Percentiles rank a stretch among this genome's conserved stretches.
These are phyloP conservation scores for Aspergillus pseudoterreus DNA, from an alignment of 2,329 filamentous ascomycete genomes.

Conservation along the genomic window DNA sequence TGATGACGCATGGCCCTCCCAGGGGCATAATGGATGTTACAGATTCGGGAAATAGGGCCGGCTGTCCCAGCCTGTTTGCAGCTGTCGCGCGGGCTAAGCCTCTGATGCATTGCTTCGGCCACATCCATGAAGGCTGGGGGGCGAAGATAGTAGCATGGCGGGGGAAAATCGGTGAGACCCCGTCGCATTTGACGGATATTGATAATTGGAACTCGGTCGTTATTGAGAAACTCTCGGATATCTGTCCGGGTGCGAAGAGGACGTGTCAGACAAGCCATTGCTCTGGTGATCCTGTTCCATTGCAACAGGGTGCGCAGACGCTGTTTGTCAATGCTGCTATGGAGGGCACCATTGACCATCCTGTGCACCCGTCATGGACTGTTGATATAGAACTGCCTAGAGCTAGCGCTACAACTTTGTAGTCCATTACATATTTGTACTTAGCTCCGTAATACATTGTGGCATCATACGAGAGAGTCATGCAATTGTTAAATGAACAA, in stretches of 20 bases:
- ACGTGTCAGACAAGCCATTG: conserved; percentile 41
- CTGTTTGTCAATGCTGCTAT: conserved; percentile 61
- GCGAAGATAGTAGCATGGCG: conserved; percentile 53
- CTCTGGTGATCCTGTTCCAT: conserved; percentile 23
- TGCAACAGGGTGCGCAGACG: conserved; percentile 47
- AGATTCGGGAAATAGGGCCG: conserved; percentile 23
- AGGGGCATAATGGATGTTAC: conserved; percentile 49
- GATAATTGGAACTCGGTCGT: conserved; percentile 40
- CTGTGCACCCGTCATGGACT: conserved; percentile 51
- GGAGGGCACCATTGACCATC: conserved; percentile 31
- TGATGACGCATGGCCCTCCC: conserved; percentile 56
- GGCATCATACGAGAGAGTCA: not conserved
- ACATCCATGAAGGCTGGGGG: conserved; percentile 54
- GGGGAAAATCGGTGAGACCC: conserved; percentile 20
- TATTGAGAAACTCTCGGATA: conserved; percentile 23
- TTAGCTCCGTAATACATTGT: not conserved
- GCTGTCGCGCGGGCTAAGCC: conserved; percentile 30
- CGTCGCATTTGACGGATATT: conserved; percentile 47
- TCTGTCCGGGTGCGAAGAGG: not conserved
- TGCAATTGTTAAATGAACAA: no score
- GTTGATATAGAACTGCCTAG: conserved; percentile 48
- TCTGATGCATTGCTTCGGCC: conserved; percentile 39
- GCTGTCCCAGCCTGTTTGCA: conserved; percentile 29
- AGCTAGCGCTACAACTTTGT: not conserved
- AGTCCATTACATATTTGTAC: not conserved